These are phyloP conservation scores for Physcia stellaris DNA, from an alignment of 495 filamentous ascomycete species.

Conservation along the genomic window DNA sequence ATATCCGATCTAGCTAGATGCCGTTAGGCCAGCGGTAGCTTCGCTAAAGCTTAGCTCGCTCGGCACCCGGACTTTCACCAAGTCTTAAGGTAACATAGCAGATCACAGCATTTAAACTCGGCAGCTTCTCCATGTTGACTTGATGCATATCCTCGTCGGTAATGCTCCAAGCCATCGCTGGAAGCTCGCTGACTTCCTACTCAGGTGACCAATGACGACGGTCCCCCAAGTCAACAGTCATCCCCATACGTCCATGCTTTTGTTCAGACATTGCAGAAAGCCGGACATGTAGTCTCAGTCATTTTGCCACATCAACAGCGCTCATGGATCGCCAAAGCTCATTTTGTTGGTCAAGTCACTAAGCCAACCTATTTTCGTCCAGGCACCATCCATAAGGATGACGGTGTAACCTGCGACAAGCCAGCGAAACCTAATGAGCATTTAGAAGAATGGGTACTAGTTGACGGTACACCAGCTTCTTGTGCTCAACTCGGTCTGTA, in stretches of 20 bases:
- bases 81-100: too few species aligned
- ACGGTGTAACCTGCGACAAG: conserved; percentile 48
- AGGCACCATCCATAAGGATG: conserved; percentile 45
- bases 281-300: conserved; percentile 76
- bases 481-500: conserved; percentile 80
- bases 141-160: conserved; percentile 29
- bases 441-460: conserved; percentile 82
- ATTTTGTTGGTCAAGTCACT: conserved; percentile 74
- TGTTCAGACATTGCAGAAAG: conserved; percentile 58
- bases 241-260: conserved; percentile 89
- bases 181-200: conserved; percentile 21
- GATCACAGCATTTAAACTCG: too few species aligned
- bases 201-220: conserved; percentile 90
- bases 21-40: too few species aligned
- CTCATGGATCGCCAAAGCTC: conserved; percentile 96
- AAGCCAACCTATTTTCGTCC: conserved; percentile 81
- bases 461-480: conserved; percentile 81
- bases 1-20: too few species aligned
- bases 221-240: conserved; percentile 81
- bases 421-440: conserved; percentile 36
- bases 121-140: too few species aligned
- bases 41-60: too few species aligned
- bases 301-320: conserved; percentile 83
- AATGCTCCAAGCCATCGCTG: background rate
- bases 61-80: too few species aligned